Evolutionary conservation across 2,329 filamentous ascomycete species (phyloP), one percentile per base, ranked within the genome.

Genomic region (Fusarium musae): DNA sequence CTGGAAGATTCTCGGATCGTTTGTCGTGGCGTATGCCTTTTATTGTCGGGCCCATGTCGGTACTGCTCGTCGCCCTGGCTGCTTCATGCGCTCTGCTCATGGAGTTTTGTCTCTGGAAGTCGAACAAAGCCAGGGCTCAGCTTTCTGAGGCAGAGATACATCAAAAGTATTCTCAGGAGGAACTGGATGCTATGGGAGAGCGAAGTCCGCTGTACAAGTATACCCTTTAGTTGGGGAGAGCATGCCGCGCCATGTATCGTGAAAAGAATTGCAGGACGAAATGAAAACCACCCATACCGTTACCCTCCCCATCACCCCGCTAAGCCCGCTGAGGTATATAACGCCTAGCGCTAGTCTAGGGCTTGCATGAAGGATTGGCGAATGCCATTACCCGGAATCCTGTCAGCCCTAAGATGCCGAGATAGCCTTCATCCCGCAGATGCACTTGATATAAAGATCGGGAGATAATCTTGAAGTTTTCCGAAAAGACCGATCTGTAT

Each of bases 11-110:
- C 16, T 79, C 83, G 1, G 83, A 84, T 67, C 72, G 78, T 2
- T 80, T 77, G 30, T 75, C 74, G 3, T 83, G 81, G 82, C 77
- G 82, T 9, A 82, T 83, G 80, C 82, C 81, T 0, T 84, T 83
- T 36, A 81, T 84, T 17, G 65, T 81, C 0, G 73, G 70, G 2
- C 80, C 81, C 0, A 80, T 81, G 66, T 46, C 76, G 1, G 72
- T 76, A 2, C 66, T 83, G 2, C 69, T 82, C 8, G 61, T 82
- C 1, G 81, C 79, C 1, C 81, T 81, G 34, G 75, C 54, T 3
- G 52, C 72, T 49, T 15, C 37, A 5, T 60, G 69, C 9, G 72
- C 72, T 5, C 9, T 70, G 15, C 15, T 66, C 10, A 62, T 76
- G 50, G 71, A 74, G 16, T 65, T 74, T 23, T 62, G 54, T 34